Percentiles rank a stretch among this genome's conserved stretches.
Evolutionary conservation across 306 rosid genomes (phyloP).

Genomic region (Vigna unguiculata): DNA sequence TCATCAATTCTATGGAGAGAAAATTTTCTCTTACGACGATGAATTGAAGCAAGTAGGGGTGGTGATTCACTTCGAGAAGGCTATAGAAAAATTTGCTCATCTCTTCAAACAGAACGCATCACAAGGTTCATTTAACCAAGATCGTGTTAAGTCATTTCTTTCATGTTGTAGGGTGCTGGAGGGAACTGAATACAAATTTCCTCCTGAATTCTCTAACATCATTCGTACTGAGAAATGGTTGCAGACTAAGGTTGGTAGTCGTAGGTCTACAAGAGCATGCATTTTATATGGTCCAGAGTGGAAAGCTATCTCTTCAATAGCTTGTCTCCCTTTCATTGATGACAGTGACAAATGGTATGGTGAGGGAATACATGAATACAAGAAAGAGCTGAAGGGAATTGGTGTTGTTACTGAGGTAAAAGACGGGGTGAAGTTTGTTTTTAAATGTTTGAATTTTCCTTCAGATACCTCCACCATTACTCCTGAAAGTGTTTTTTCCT

Average conservation of each 20-base stretch:
- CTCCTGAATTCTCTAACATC: conserved; percentile 39
- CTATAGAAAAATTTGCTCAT: conserved; percentile 46
- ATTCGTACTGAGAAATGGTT: conserved; percentile 57
- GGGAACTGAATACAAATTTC: conserved; percentile 39
- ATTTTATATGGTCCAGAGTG: conserved; percentile 69
- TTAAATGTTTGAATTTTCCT: conserved; percentile 52
- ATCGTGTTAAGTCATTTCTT: conserved; percentile 59
- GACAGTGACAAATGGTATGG: conserved; percentile 59
- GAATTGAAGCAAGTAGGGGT: conserved; percentile 61
- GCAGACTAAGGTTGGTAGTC: conserved; percentile 57
- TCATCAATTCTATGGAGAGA: conserved; percentile 52
- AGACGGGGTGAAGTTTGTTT: conserved; percentile 60
- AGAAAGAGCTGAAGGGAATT: conserved; percentile 61
- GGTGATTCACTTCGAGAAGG: conserved; percentile 64
- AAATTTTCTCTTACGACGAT: conserved; percentile 35
- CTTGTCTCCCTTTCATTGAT: conserved; percentile 75
- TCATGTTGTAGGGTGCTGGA: conserved; percentile 52
- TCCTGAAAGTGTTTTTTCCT: conserved; percentile 52
- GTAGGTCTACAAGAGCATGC: conserved; percentile 60
- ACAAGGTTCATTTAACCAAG: conserved; percentile 42
- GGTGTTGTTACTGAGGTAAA: conserved; percentile 62
- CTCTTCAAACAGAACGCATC: conserved; percentile 54
- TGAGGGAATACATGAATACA: conserved; percentile 50
- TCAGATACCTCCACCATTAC: conserved; percentile 48
- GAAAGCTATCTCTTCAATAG: conserved; percentile 63